A percentile compares a stretch with the other conserved stretches of the same genome.
These are phyloP conservation scores for Aspergillus sp. DNA, from an alignment of 2,329 filamentous ascomycete species.

Conservation along the genomic window DNA sequence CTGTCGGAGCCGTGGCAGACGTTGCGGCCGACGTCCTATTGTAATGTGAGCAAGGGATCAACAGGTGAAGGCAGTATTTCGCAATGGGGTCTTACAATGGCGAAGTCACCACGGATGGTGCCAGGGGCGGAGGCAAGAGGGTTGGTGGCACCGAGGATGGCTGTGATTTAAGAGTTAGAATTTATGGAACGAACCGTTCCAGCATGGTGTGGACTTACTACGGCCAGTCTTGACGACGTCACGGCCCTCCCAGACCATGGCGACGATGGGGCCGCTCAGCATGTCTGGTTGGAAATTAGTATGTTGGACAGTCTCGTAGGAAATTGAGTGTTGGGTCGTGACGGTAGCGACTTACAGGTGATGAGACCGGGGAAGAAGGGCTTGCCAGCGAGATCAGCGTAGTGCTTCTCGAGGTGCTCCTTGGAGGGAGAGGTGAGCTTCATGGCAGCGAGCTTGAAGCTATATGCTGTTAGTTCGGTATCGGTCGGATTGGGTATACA, in stretches of 20 bases:
- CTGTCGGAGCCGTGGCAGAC: constrained; percentile 99
- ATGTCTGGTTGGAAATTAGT: constrained; percentile 63
- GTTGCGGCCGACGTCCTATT: constrained; percentile 81
- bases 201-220: constrained; percentile 48
- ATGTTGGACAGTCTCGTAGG: background rate
- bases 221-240: constrained; percentile 99
- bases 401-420: constrained; percentile 98
- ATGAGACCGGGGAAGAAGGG: constrained; percentile 95
- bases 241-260: constrained; percentile 99
- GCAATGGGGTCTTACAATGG: constrained; percentile 54
- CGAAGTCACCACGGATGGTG: constrained; percentile 95
- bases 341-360: constrained; percentile 61
- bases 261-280: constrained; percentile 91
- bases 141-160: constrained; percentile 98
- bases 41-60: constrained; percentile 8
- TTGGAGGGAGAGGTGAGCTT: constrained; percentile 87
- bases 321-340: background rate
- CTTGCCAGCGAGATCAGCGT: constrained; percentile 87
- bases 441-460: constrained; percentile 98
- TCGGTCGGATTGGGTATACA: background rate
- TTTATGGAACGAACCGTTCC: background rate
- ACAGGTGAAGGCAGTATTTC: background rate
- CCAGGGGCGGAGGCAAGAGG: constrained; percentile 88
- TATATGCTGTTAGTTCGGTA: constrained; percentile 30
- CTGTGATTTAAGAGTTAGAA: constrained; percentile 36